Conservation (phyloP, 805 yeast genomes). For the Wickerhamiella allomyrinae region DNA sequence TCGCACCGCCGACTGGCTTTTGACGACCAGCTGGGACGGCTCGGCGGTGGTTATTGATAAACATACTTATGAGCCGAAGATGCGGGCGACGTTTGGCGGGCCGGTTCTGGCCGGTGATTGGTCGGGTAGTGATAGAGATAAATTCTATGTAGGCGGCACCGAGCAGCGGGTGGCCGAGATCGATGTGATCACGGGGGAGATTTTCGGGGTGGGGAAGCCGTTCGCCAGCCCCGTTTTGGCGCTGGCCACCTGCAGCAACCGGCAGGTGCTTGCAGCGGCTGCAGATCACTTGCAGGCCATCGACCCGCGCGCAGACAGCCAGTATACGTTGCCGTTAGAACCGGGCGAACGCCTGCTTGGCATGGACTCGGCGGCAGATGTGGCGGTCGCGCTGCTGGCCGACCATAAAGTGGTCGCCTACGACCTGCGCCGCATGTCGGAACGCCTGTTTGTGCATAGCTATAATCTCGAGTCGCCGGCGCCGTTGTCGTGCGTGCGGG, state of each 20-base stretch:
- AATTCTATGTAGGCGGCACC: conserved; percentile 6
- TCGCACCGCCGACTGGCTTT: conserved; percentile 1
- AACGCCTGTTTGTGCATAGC: not conserved
- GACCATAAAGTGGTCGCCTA: not conserved
- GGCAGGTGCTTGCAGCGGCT: not conserved
- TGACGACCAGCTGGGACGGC: conserved; percentile 6
- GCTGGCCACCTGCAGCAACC: not conserved
- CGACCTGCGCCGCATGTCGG: not conserved
- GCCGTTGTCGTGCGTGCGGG: not conserved
- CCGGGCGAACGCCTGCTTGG: not conserved
- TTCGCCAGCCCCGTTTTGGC: not conserved
- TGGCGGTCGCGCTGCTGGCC: not conserved
- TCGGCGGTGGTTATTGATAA: conserved; percentile 1
- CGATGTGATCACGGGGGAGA: conserved; percentile 1
- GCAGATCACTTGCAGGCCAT: not conserved
- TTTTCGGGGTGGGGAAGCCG: conserved; percentile 5
- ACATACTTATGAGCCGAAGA: not conserved
- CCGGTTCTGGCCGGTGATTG: conserved; percentile 6
- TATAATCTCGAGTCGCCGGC: not conserved
- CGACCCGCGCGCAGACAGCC: not conserved
- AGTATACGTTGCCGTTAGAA: not conserved
- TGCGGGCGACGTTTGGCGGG: conserved; percentile 2
- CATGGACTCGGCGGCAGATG: not conserved
- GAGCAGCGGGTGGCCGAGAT: conserved; percentile 5
- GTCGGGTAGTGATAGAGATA: not conserved